Conservation (phyloP, 2,329 filamentous ascomycete genomes). For the Sporothrix curviconia region DNA sequence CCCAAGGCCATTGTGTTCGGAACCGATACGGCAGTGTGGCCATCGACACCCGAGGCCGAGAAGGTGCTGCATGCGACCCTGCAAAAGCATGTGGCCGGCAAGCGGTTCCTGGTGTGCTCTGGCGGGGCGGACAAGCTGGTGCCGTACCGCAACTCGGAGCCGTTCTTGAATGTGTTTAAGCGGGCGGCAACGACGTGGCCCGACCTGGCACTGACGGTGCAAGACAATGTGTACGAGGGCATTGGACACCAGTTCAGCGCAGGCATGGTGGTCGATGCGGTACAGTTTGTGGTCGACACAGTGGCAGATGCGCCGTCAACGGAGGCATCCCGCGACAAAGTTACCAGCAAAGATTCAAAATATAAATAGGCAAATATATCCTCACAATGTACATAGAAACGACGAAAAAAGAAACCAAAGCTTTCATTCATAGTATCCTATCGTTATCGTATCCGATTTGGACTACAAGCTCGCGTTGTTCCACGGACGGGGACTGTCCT, state of each 20-base stretch:
- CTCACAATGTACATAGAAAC: neutral
- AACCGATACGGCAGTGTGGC: conserved; percentile 30
- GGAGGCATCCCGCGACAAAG: conserved; percentile 2
- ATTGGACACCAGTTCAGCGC: conserved; percentile 63
- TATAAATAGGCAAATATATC: conserved; percentile 29
- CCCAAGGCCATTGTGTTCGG: conserved; percentile 69
- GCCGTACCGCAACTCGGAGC: conserved; percentile 54
- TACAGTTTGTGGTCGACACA: conserved; percentile 52
- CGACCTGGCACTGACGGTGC: conserved; percentile 49
- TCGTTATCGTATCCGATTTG: too few species aligned
- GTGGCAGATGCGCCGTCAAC: conserved; percentile 27
- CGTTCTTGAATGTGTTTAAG: conserved; percentile 58
- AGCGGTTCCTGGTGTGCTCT: conserved; percentile 58
- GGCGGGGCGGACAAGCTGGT: conserved; percentile 66
- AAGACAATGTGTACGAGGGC: conserved; percentile 61
- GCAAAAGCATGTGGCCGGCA: conserved; percentile 48
- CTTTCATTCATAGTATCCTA: neutral
- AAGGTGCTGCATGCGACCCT: conserved; percentile 41
- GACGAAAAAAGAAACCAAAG: neutral
- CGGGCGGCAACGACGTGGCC: conserved; percentile 44
- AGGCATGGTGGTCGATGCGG: conserved; percentile 60
- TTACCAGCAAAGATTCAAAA: too few species aligned
- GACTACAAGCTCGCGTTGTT: too few species aligned
- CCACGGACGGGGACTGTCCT: conserved; percentile 37
- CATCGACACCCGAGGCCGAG: conserved; percentile 25